These are phyloP conservation scores for Candida yuanshanica DNA, from an alignment of 805 yeast genomes.

Conservation along the genomic window DNA sequence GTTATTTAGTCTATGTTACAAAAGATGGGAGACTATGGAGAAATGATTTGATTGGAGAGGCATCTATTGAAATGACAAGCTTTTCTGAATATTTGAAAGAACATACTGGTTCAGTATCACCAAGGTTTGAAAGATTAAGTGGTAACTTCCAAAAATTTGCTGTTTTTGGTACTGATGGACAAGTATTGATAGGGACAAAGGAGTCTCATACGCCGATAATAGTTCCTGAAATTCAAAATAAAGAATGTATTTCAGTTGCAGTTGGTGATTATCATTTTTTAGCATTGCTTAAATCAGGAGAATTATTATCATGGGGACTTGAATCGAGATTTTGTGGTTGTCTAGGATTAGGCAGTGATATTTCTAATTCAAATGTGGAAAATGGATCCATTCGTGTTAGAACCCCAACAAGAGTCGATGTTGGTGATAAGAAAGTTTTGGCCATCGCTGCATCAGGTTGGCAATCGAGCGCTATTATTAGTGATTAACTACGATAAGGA, in stretches of 20 bases:
- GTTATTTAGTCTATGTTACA: conserved; percentile 44
- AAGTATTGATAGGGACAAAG: conserved; percentile 14
- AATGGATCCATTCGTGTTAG: conserved; percentile 26
- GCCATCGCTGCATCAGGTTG: conserved; percentile 74
- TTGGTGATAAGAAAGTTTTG: conserved; percentile 28
- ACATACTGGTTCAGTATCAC: conserved; percentile 13
- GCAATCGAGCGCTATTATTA: conserved; percentile 66
- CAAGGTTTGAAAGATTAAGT: conserved; percentile 43
- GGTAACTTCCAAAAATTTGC: conserved; percentile 53
- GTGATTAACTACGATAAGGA: conserved; percentile 5
- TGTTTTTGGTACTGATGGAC: conserved; percentile 46
- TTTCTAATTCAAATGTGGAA: conserved; percentile 17
- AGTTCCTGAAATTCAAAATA: conserved; percentile 39
- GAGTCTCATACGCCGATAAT: conserved; percentile 28
- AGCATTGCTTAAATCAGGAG: conserved; percentile 56
- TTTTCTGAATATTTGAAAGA: conserved; percentile 29
- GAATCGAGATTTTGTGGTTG: conserved; percentile 63
- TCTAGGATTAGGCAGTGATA: conserved; percentile 52
- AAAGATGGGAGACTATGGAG: conserved; percentile 31
- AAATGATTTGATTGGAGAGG: conserved; percentile 18
- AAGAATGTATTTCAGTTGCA: conserved; percentile 47
- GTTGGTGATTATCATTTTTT: conserved; percentile 70
- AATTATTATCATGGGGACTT: conserved; percentile 59
- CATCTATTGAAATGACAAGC: conserved; percentile 21
- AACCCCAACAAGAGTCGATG: conserved; percentile 37